Percentiles rank a stretch among this genome's conserved stretches.
These are phyloP conservation scores for Nymphaea colorata DNA, from an alignment of 164 flowering plant genomes.

Conservation along the genomic window DNA sequence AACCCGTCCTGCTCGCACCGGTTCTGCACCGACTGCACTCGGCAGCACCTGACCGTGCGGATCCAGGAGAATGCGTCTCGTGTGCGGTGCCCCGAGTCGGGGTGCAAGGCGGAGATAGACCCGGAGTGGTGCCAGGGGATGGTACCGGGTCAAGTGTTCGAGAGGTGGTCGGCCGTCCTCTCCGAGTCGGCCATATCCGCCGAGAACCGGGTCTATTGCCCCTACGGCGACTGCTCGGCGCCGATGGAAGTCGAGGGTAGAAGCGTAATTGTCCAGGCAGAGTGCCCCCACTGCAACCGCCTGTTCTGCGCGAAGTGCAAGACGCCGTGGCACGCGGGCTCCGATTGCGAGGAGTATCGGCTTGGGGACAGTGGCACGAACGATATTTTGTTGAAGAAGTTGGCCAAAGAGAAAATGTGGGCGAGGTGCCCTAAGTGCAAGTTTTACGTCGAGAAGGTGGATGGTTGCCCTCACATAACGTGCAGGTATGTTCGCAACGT, in stretches of 20 bases:
- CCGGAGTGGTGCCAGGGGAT: constrained; percentile 12
- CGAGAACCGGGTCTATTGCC: constrained; percentile 21
- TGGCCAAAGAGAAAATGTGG: constrained; percentile 29
- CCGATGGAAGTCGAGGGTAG: constrained; percentile 13
- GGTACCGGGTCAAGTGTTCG: constrained; percentile 15
- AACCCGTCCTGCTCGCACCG: constrained; percentile 18
- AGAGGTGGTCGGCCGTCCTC: constrained; percentile 18
- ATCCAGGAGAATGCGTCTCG: constrained; percentile 6
- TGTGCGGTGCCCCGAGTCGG: constrained; percentile 21
- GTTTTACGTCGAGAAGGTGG: constrained; percentile 22
- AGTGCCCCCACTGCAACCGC: constrained; percentile 30
- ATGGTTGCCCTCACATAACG: constrained; percentile 22
- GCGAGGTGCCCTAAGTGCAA: constrained; percentile 32
- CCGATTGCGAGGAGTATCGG: constrained; percentile 12
- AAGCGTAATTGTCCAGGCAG: constrained; percentile 7
- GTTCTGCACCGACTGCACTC: constrained; percentile 26
- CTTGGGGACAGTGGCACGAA: constrained; percentile 8
- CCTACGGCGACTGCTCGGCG: constrained; percentile 29
- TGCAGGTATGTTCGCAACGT: constrained; percentile 22
- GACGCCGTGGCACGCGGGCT: constrained; percentile 31
- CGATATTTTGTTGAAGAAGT: constrained; percentile 18
- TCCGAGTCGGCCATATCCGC: constrained; percentile 12
- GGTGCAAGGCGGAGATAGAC: constrained; percentile 16
- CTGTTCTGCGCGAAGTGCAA: constrained; percentile 25
- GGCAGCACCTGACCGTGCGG: constrained; percentile 20